Evolutionary conservation across 2,329 filamentous ascomycete genomes (phyloP), one percentile per base, ranked within the genome.

Genomic region (Penicillium sp.): DNA sequence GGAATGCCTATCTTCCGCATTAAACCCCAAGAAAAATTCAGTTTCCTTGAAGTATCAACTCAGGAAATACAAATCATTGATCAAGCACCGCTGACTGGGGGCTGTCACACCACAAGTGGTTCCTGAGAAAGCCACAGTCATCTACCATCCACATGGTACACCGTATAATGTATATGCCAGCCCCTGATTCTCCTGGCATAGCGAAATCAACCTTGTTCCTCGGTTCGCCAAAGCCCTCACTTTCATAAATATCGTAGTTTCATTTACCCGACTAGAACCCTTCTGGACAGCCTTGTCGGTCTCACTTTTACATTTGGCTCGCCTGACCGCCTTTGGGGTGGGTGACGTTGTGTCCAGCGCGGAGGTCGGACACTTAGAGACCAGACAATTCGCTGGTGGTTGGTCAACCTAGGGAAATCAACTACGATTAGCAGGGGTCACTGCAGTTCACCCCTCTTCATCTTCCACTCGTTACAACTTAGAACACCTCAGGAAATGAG

Each of bases 261-360:
- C 39, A 54, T 34, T 38, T 47, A 15, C 6, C 17, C 35, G 22
- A 34, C 38, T 15, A 28, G 28, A 25, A 17, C 31, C 34, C 15
- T 48, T 25, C 31, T 31, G 35, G 45, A 3, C n/a, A 20, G 45
- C 45, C 34, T 55, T 61, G 20, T 20, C 20, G 20, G 60, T 68
- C 62, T 67, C 59, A 64, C 20, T 31, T 38, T 51, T 45, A 55
- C 54, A 41, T 15, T 55, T 63, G 62, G 67, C 45, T 65, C 50
- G 47, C 50, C 54, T 69, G 65, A 69, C 65, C 68, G 68, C 71
- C 70, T 67, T 64, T 54, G 63, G 61, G 53, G 68, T 67, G 66
- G 68, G 72, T 75, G 73, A 75, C 70, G 72, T 71, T 75, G 70
- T 68, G 68, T 57, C 47, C 54, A 53, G 65, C 64, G 65, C 66